Evolutionary conservation across 768 basidiomycete species (phyloP).

Genomic region (Sporobolomyces phaffii): DNA sequence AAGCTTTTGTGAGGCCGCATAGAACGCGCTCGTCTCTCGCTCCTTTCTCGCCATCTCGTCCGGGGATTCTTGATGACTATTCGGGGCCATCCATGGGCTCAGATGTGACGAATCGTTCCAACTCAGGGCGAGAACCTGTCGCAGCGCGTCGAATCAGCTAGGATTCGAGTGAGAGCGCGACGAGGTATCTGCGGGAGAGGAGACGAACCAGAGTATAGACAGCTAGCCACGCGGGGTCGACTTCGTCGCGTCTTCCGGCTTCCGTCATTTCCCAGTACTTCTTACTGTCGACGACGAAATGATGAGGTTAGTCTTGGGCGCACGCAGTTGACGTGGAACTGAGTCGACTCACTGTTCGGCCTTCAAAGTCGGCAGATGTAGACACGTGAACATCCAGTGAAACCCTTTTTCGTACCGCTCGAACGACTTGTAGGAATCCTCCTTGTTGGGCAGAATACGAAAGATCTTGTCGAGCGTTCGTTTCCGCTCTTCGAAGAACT

Average conservation of each 20-base stretch:
- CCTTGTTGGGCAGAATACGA: constrained; percentile 9
- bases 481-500: neutral
- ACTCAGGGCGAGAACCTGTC: constrained; percentile 25
- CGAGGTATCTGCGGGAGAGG: no score
- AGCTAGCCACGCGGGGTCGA: constrained; percentile 29
- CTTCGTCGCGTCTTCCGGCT: constrained; percentile 11
- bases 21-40: neutral
- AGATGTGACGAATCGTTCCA: neutral
- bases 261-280: constrained; percentile 25
- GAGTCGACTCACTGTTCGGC: constrained; percentile 12
- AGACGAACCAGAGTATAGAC: constrained; percentile 8
- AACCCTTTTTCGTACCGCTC: neutral
- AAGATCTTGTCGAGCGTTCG: constrained; percentile 10
- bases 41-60: neutral
- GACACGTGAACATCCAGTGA: constrained; percentile 7
- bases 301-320: neutral
- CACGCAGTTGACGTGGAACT: no score
- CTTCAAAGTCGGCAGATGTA: neutral
- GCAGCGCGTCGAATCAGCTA: no score
- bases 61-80: neutral
- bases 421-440: neutral
- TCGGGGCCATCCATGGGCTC: neutral
- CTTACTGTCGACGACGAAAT: neutral
- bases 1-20: constrained; percentile 16
- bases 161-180: no score